Base-by-base conservation (phyloP, 306 rosid species). In the Trifolium dubium region DNA sequence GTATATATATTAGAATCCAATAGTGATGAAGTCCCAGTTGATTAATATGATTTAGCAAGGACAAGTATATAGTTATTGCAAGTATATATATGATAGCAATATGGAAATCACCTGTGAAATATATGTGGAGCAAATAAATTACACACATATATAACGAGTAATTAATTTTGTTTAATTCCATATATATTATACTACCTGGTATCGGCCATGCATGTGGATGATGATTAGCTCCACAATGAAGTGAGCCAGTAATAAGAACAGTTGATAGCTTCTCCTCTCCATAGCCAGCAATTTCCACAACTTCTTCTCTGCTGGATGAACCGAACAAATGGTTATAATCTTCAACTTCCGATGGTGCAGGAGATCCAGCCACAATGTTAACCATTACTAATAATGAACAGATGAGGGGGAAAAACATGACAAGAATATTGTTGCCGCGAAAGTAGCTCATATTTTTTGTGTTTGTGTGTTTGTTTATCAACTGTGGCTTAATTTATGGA, bases 191-290 rank as follows among this genome's bases (percentile, higher is more conserved):
- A n/a, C n/a, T 75, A 92, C 98, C 99, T 82, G 88, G 81, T 12
- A 92, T 39, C 35, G 98, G 96, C 93, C 88, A 87, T 80, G 92
- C 82, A 88, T 77, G 90, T 76, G 82, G 73, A 17, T 80, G 89
- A 54, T 74, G 64, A 59, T 59, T 13, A 30, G 4, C 10, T 50
- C 14, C 83, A 47, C 96, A 92, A 78, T 79, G 71, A 75, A 94
- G 65, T 3, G 99, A 94, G 3, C 98, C 99, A 10, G 90, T 85
- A 37, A 94, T 79, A 8, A 94, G 82, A n/a, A 94, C 99, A 0
- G 98, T 94, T 67, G 99, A 94, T 19, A 94, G 88, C 83, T 83
- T 94, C 68, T 92, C 90, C 72, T 94, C 96, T 66, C 99, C 98
- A 83, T 94, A 92, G 39, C 99, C 99, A 69, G 97, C 97, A 31